phyloP scores from a whole-genome alignment of 768 basidiomycete species.

The Tulasnella sp. region DNA sequence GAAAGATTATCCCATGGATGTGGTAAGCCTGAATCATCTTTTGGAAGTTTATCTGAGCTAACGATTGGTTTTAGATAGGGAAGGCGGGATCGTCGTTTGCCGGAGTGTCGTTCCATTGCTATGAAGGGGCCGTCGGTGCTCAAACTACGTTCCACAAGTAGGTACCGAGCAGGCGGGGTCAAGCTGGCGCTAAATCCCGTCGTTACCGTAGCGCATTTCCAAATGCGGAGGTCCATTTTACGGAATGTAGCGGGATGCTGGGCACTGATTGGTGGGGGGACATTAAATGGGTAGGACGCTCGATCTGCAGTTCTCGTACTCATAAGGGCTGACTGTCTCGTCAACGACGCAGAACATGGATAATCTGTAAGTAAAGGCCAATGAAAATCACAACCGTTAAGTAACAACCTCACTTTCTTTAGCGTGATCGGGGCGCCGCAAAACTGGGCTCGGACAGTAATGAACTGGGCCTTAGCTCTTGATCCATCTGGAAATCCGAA shows the following conservation, averaged over 20 bases:
- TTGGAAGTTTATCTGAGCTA: background rate
- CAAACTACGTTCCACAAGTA: conserved; percentile 53
- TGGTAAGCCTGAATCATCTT: conserved; percentile 40
- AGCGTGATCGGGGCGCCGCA: conserved; percentile 14
- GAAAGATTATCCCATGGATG: conserved; percentile 53
- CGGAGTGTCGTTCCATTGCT: conserved; percentile 73
- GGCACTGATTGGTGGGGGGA: conserved; percentile 72
- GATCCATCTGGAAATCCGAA: conserved; percentile 19
- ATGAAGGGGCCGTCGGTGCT: conserved; percentile 51
- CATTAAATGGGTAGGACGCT: conserved; percentile 46
- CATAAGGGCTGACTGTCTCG: background rate
- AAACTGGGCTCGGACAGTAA: conserved; percentile 24
- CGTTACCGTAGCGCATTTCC: conserved; percentile 19
- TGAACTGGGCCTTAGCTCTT: conserved; percentile 18
- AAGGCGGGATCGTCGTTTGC: conserved; percentile 34
- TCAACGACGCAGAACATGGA: background rate
- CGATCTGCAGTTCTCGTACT: background rate
- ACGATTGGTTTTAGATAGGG: conserved; percentile 21
- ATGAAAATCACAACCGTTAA: background rate
- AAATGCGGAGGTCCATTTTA: conserved; percentile 21
- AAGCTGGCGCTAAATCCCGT: background rate
- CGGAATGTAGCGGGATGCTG: conserved; percentile 21
- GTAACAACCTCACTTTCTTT: background rate
- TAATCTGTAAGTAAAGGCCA: background rate
- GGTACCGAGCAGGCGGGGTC: background rate